Evolutionary conservation across 1,139 yeast species (phyloP).

Genomic region (Suhomyces panamericanus): DNA sequence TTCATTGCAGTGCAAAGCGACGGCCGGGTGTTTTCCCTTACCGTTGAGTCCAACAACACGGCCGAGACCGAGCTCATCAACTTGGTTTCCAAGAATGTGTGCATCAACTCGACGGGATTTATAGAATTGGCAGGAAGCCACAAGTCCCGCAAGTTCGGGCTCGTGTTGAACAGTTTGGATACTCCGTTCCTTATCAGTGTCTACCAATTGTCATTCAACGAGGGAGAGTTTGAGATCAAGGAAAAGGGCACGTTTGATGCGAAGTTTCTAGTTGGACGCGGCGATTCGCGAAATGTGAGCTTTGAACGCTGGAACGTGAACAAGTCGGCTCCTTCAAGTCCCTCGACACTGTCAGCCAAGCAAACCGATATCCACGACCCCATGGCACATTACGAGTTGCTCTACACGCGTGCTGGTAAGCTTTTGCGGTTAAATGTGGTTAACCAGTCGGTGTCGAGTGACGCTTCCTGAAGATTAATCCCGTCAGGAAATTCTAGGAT

Average conservation of each 20-base stretch:
- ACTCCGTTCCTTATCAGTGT: slow-evolving; percentile 13
- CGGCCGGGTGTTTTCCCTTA: slow-evolving; percentile 12
- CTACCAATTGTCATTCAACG: slow-evolving; percentile 10
- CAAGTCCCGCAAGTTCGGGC: slow-evolving; percentile 8
- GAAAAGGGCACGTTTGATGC: slow-evolving; percentile 15
- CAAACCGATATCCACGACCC: too few species aligned
- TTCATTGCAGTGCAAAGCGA: slow-evolving; percentile 14
- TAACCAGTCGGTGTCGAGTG: too few species aligned
- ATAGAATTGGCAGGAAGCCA: neutral
- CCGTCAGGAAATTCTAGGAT: too few species aligned
- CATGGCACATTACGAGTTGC: too few species aligned
- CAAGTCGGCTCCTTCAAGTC: neutral
- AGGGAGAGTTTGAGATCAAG: slow-evolving; percentile 9
- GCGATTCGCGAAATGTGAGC: neutral
- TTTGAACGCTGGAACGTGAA: slow-evolving; percentile 6
- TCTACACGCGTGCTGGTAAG: too few species aligned
- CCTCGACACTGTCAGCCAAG: too few species aligned
- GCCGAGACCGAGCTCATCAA: slow-evolving; percentile 2
- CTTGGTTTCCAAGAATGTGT: neutral
- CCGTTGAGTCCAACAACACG: slow-evolving; percentile 5
- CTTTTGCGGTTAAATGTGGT: too few species aligned
- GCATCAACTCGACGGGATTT: slow-evolving; percentile 6
- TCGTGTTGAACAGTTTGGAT: slow-evolving; percentile 13
- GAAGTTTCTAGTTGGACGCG: slow-evolving; percentile 4
- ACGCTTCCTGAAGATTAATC: too few species aligned